Base-by-base conservation (phyloP, 2,329 filamentous ascomycete genomes). In the Metarhizium rileyi region DNA sequence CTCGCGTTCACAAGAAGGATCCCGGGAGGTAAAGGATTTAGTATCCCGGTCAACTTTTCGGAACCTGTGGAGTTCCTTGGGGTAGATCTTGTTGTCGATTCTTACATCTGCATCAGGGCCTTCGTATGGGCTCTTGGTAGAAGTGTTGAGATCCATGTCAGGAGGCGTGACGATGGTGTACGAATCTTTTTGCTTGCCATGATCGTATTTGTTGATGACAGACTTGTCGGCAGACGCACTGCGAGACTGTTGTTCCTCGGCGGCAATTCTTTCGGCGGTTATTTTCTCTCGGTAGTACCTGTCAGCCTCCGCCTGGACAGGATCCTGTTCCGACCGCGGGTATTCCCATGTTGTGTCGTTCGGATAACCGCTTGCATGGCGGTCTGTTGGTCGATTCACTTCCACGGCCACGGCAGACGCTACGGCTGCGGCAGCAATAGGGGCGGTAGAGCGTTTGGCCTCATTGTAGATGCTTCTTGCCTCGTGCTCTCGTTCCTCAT, bases 91-190 rank as follows among this genome's bases (percentile, higher is more conserved):
- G 56, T 81, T 75, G 59, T 84, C 80, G 51, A 83, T 76, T 47
- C 68, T 70, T 48, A 84, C 79, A 60, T 84, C 81, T n/a, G 81
- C 81, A 57, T 84, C 71, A 2, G 81, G 81, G 7, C 65, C 75
- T 53, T 76, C 77, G 50, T 77, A 84, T 8, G 64, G 72, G 49
- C 70, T 73, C 63, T 74, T 70, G 69, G 4, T 53, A 47, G 12
- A 51, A 33, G 10, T 63, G 57, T 2, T 63, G 64, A 69, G 64
- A 28, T 73, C 69, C 68, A 74, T 73, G 50, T 72, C 71, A 20
- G 78, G 78, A 10, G 80, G 78, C 2, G 77, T 76, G 47, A 77
- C 71, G 50, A 83, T 77, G 45, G 69, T 68, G 43, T 71, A 59
- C n/a, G 66, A 49, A 30, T 63, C 60, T 8, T 66, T 57, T 16